Conservation (phyloP, 2,329 filamentous ascomycete species). For the Diaporthe vaccinii region DNA sequence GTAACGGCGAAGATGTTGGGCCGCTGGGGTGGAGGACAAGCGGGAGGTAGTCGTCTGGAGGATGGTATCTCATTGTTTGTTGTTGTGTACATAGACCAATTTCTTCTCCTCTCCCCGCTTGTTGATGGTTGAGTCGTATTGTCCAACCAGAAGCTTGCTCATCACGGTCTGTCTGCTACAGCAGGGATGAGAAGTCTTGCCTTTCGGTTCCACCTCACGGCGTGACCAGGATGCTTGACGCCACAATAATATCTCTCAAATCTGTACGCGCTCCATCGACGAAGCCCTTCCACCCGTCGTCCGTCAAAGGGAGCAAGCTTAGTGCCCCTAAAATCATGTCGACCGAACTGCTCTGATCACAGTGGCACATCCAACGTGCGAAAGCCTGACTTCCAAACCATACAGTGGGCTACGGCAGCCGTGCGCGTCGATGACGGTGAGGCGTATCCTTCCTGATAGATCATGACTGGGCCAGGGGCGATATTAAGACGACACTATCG, state of each 20-base stretch:
- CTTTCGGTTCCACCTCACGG: background rate
- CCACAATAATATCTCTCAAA: background rate
- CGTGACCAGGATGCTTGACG: background rate
- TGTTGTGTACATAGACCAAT: background rate
- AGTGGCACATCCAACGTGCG: background rate
- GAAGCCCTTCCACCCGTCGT: background rate
- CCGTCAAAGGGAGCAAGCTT: background rate
- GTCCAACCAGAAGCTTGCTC: background rate
- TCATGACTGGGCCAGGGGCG: slow-evolving; percentile 44
- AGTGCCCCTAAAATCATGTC: background rate
- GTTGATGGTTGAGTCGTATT: background rate
- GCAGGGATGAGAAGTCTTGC: background rate
- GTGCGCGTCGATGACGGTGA: background rate
- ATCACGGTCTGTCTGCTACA: background rate
- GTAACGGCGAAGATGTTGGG: background rate
- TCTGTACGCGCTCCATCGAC: background rate
- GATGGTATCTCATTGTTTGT: slow-evolving; percentile 19
- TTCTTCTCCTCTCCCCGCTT: background rate
- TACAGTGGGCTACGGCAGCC: slow-evolving; percentile 12
- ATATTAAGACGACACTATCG: slow-evolving; percentile 50
- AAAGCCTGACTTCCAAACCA: background rate
- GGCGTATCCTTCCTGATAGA: background rate
- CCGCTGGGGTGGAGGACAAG: background rate
- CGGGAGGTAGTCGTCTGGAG: background rate
- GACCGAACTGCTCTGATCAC: background rate